Evolutionary conservation across 2,329 filamentous ascomycete genomes (phyloP), one percentile per base, ranked within the genome.

Genomic region (Ceratocystis diversiconidia): DNA sequence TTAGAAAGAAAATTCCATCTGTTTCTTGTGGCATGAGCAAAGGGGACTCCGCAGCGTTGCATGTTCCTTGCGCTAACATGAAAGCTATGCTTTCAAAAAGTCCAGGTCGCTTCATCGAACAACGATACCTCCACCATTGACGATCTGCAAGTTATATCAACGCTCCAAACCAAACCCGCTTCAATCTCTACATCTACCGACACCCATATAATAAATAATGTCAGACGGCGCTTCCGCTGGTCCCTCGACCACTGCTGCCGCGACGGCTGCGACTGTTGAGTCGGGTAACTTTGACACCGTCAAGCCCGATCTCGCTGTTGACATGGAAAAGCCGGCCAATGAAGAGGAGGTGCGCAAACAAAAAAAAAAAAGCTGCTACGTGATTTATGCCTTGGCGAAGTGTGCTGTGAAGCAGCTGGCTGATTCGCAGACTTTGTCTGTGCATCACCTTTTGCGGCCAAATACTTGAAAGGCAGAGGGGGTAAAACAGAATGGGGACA

Each of bases 261-360:
- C 52, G 2, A 25, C 25, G n/a, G 10, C 46, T 19, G 52, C 36
- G 10, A 57, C 52, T 15, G 25, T 22, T 7, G 12, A 19, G 17
- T 36, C 36, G 3, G 43, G n/a, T 5, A 28, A 59, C 7, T 19
- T 44, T 8, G 63, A 64, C 22, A 17, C 52, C 17, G 19, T 60
- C 30, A 57, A 64, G 22, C 44, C 32, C 22, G 63, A 64, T 52
- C n/a, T 52, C 55, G 28, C 41, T 12, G n/a, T 17, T 19, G 55
- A 57, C 36, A 30, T 22, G 28, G 50, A 57, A 12, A 52, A 64
- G 17, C 36, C 48, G 4, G 22, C 50, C 50, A 64, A 57, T 64
- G 63, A 64, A 64, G 63, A 64, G 63, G 63, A 64, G 63, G 63
- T 64, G 63, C 63, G 63, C 63, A 64, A 60, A 48, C 41, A 55